Evolutionary conservation across 139 green algal genomes (phyloP).

Genomic region (Monoraphidium neglectum): DNA sequence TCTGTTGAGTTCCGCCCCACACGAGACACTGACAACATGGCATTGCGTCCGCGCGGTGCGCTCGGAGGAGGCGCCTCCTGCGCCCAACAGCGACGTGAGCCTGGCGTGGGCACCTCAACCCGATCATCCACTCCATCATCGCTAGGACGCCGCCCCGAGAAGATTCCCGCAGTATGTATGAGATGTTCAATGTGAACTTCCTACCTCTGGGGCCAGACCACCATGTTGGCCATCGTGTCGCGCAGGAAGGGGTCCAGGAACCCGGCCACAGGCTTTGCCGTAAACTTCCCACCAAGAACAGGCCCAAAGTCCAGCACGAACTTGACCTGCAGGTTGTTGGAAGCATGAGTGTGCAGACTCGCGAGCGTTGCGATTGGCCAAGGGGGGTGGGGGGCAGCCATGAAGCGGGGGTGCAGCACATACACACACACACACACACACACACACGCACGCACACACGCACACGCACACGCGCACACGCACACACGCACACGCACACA

Average conservation of each 20-base stretch:
- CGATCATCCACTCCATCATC: background rate
- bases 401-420: background rate
- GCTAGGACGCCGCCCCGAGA: background rate
- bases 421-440: background rate
- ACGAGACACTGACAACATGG: too few species aligned
- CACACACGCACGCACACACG: background rate
- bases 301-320: constrained; percentile 30
- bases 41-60: too few species aligned
- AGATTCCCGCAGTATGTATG: too few species aligned
- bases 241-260: constrained; percentile 43
- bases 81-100: background rate
- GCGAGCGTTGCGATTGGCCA: background rate
- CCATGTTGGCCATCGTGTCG: constrained; percentile 34
- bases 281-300: constrained; percentile 25
- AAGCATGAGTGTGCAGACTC: background rate
- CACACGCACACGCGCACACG: background rate
- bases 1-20: too few species aligned
- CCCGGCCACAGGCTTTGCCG: constrained; percentile 29
- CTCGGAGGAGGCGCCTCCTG: too few species aligned
- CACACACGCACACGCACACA: background rate
- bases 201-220: constrained; percentile 48
- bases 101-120: background rate
- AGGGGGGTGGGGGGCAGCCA: background rate
- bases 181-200: too few species aligned
- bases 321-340: constrained; percentile 7